A percentile compares a stretch with the other conserved stretches of the same genome.
Conservation (phyloP, 495 filamentous ascomycete genomes). For the Trichoderma gamsii region DNA sequence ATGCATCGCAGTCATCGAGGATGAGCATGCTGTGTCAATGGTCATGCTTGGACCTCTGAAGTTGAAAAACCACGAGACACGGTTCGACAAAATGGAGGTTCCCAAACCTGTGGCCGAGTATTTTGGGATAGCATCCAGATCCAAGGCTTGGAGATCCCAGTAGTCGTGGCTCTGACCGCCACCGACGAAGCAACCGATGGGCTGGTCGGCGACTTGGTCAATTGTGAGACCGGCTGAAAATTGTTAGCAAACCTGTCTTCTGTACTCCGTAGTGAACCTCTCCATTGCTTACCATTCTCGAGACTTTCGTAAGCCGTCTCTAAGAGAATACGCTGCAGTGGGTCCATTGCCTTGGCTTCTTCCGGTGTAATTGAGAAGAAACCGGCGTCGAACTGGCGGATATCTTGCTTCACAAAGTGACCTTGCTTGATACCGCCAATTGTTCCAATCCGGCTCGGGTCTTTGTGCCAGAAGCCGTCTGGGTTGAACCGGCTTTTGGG, state of each 20-base stretch:
- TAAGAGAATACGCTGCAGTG: constrained; percentile 30
- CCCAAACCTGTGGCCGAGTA: constrained; percentile 23
- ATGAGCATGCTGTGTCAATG: constrained; percentile 79
- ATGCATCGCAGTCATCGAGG: constrained; percentile 49
- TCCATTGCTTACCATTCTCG: constrained; percentile 27
- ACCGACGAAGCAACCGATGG: constrained; percentile 62
- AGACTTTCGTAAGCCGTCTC: constrained; percentile 30
- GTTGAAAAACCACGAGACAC: constrained; percentile 44
- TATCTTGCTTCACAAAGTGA: constrained; percentile 67
- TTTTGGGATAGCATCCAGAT: constrained; percentile 21
- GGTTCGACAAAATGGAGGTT: constrained; percentile 34
- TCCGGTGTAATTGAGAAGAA: constrained; percentile 76
- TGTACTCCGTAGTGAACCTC: no score
- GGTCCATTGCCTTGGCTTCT: constrained; percentile 54
- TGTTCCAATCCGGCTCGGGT: constrained; percentile 53
- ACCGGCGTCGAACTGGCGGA: constrained; percentile 70
- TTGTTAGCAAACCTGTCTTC: constrained; percentile 27
- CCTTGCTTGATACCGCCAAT: constrained; percentile 60
- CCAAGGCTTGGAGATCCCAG: constrained; percentile 31
- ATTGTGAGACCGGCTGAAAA: constrained; percentile 54
- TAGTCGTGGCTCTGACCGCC: constrained; percentile 55
- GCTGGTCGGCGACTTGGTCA: constrained; percentile 61
- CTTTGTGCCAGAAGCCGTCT: constrained; percentile 67
- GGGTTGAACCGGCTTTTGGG: constrained; percentile 64
- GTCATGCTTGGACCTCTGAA: constrained; percentile 53